phyloP scores from a whole-genome alignment of 192 early-diverging fungal genomes.

The Mortierella hygrophila region DNA sequence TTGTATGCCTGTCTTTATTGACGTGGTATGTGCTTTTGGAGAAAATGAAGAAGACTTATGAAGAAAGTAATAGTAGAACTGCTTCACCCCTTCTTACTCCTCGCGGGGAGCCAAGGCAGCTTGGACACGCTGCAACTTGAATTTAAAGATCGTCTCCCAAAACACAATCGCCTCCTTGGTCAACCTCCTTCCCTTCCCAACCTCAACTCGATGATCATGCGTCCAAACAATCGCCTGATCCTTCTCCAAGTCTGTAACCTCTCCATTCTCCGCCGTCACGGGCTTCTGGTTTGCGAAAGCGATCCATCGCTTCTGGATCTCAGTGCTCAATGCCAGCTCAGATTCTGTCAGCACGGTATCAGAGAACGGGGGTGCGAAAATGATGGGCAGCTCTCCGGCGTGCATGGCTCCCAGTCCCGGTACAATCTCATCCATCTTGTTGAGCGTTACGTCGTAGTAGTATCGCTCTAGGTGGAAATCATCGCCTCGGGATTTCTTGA shows the following conservation, averaged over 20 bases:
- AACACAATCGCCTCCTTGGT: conserved; percentile 5
- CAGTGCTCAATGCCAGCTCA: conserved; percentile 16
- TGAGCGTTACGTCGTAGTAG: conserved; percentile 18
- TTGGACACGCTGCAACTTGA: neutral
- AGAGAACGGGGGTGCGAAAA: conserved; percentile 18
- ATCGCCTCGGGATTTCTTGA: neutral
- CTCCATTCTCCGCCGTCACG: neutral
- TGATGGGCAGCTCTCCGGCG: conserved; percentile 25
- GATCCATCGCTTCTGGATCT: conserved; percentile 41
- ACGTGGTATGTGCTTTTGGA: no score
- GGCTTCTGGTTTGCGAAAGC: conserved; percentile 28
- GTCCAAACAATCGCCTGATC: conserved; percentile 10
- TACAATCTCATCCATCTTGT: conserved; percentile 1
- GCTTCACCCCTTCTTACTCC: neutral
- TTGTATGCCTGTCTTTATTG: no score
- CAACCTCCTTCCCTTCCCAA: neutral
- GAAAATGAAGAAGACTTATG: no score
- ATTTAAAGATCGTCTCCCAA: neutral
- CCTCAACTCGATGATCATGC: neutral
- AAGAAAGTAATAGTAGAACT: no score
- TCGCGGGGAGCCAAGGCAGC: neutral
- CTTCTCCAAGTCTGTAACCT: neutral
- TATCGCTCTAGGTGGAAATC: conserved; percentile 4
- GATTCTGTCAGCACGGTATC: conserved; percentile 1
- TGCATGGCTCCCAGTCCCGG: conserved; percentile 31